Evolutionary conservation across 371 early-diverging fungal species (phyloP), one percentile per base, ranked within the genome.

Genomic region (Dinochytrium kinnereticum): DNA sequence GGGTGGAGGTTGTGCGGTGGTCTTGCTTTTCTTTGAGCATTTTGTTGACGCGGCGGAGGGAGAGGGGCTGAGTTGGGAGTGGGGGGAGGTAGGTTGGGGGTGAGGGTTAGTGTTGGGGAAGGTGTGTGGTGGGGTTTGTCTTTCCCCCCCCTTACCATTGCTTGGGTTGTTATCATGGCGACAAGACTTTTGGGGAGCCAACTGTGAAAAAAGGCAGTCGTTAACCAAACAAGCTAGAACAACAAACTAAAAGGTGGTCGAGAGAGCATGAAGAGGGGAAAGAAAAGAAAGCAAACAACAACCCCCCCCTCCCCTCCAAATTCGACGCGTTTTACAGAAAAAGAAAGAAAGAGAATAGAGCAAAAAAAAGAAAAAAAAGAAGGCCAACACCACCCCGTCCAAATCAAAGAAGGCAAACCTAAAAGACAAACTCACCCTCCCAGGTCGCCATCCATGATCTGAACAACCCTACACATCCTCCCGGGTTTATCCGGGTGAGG

Each of bases 391-490:
- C n/a, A n/a, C n/a, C n/a, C n/a, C n/a, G n/a, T n/a, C n/a, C n/a
- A n/a, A n/a, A n/a, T n/a, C n/a, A n/a, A n/a, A n/a, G n/a, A n/a
- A n/a, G n/a, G n/a, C n/a, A n/a, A n/a, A n/a, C 49, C 10, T 44
- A 44, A 13, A 21, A 21, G 13, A 44, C 21, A 13, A 26, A 53
- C 55, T 15, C 26, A 53, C 39, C 84, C 84, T 24, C 78, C 78
- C 26, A 84, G 69, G 71, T 84, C 82, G 31, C 84, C 84, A 65
- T 82, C 80, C 28, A 81, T 76, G 34, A 84, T 55, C 68, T 84
- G 84, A 3, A 81, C 75, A 1, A 81, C 76, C 33, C 72, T 57
- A n/a, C n/a, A 53, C 78, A 73, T 59, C 59, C 49, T 2, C 70
- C 38, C 30, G 33, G 44, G 0, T 68, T 53, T 77, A n/a, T 19